Conservation (phyloP, 2,329 filamentous ascomycete species). For the Beauveria medogensis region DNA sequence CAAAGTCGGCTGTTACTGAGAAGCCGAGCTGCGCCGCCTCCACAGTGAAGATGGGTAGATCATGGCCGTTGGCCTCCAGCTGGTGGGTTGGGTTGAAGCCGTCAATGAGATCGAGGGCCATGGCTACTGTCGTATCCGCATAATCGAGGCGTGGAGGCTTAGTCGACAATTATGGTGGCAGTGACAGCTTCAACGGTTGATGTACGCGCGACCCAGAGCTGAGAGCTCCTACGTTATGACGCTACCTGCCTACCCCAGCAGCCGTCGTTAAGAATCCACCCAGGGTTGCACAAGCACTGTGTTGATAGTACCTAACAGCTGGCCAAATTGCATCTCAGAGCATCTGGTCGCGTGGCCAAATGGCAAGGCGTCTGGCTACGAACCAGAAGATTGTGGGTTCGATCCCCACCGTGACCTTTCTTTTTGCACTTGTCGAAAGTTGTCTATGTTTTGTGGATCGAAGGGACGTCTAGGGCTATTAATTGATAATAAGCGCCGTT, state of each 20-base stretch:
- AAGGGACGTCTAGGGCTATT: background rate
- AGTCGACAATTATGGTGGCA: background rate
- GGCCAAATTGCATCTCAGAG: background rate
- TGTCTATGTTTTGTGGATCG: background rate
- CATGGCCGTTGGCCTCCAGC: slow-evolving; percentile 49
- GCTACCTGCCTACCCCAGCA: background rate
- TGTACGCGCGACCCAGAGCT: background rate
- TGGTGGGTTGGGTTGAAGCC: slow-evolving; percentile 62
- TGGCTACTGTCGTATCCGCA: slow-evolving; percentile 15
- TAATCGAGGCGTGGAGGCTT: background rate
- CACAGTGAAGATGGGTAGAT: slow-evolving; percentile 87
- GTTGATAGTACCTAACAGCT: background rate
- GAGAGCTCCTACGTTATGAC: slow-evolving; percentile 5
- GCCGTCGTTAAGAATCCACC: background rate
- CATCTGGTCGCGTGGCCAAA: slow-evolving; percentile 13
- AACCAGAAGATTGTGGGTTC: slow-evolving; percentile 15
- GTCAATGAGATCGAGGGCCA: slow-evolving; percentile 37
- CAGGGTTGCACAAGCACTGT: no score
- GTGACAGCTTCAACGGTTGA: background rate
- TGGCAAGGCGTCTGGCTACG: slow-evolving; percentile 15
- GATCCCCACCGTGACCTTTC: slow-evolving; percentile 14
- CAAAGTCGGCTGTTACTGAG: slow-evolving; percentile 89
- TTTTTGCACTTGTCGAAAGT: background rate
- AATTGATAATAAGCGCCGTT: background rate
- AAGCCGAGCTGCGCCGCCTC: slow-evolving; percentile 91